Evolutionary conservation across 1,284 basidiomycete genomes (phyloP), one percentile per base, ranked within the genome.

Genomic region (Trametes sp.): DNA sequence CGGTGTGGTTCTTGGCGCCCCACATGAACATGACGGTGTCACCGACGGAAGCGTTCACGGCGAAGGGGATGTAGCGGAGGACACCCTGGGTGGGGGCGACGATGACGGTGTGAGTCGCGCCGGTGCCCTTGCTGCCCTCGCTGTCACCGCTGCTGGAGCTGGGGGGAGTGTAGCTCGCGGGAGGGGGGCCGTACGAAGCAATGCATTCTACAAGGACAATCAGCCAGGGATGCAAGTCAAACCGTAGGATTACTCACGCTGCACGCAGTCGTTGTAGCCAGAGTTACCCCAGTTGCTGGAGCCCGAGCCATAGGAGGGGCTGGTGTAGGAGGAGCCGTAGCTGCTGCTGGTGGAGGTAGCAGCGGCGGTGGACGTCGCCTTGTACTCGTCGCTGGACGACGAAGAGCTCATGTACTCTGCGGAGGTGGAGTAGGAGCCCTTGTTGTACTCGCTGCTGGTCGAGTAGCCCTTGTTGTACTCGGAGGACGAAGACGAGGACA

Each of bases 71-170:
- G 70, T 87, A 91, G 65, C 89, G 87, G 57, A 92, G 80, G 63
- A 92, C 86, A 77, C 89, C 90, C 73, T 90, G 84, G 4, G 84
- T 84, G 35, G 90, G 90, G 19, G 90, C 90, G 61, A 92, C 90
- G 69, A 89, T 85, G 73, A 93, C 84, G 45, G 89, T 91, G 78
- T 89, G 85, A 21, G 88, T 90, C 38, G 78, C 81, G 60, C 88
- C 87, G 57, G 48, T 77, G 56, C 84, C 84, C 31, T 60, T 70
- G 73, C 73, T 77, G 58, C 77, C 77, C 41, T 64, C 55, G 29
- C 48, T 55, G 61, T 54, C 49, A 31, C 60, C 57, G 66, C 45
- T 51, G 52, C 42, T 52, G 38, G 59, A 51, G 57, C 49, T 44
- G 45, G 54, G 57, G 48, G 67, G 65, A 35, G 62, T 65, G 61